Conservation (phyloP, 2,329 filamentous ascomycete genomes). For the Fusarium sp. region DNA sequence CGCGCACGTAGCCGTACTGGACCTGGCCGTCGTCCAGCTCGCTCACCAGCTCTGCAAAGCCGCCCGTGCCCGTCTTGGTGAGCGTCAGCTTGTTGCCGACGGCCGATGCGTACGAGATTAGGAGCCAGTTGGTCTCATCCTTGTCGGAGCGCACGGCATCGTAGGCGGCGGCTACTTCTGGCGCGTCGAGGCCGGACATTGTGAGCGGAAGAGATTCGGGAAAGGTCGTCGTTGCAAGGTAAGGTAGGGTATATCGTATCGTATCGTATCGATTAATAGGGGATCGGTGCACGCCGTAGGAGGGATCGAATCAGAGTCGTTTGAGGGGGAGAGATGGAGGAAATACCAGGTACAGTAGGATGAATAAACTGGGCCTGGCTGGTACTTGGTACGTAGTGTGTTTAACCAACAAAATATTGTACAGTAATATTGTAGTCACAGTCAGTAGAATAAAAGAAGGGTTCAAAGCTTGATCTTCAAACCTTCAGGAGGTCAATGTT, state of each 20-base stretch:
- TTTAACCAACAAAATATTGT: conserved; percentile 14
- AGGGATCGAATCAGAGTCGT: conserved; percentile 33
- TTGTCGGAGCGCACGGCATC: conserved; percentile 76
- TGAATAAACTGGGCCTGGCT: conserved; percentile 37
- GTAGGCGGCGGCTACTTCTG: conserved; percentile 73
- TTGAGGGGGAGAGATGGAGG: background rate
- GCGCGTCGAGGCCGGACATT: conserved; percentile 67
- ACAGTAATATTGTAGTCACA: background rate
- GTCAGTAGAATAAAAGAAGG: conserved; percentile 3
- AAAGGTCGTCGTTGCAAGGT: too few relatives aligned
- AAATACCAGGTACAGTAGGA: background rate
- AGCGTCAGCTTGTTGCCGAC: conserved; percentile 69
- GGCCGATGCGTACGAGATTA: conserved; percentile 70
- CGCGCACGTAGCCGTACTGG: conserved; percentile 74
- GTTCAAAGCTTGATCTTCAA: conserved; percentile 25
- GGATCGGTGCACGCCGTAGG: conserved; percentile 12
- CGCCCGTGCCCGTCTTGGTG: conserved; percentile 69
- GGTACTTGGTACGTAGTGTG: background rate
- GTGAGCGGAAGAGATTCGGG: background rate
- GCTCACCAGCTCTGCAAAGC: conserved; percentile 67
- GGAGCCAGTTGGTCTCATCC: conserved; percentile 73
- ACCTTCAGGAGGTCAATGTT: conserved; percentile 19
- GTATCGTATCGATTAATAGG: background rate
- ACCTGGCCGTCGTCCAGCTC: conserved; percentile 70
- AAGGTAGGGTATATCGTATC: background rate